Base-by-base conservation (phyloP, 352 stramenopile species). In the Pythium aquatile region DNA sequence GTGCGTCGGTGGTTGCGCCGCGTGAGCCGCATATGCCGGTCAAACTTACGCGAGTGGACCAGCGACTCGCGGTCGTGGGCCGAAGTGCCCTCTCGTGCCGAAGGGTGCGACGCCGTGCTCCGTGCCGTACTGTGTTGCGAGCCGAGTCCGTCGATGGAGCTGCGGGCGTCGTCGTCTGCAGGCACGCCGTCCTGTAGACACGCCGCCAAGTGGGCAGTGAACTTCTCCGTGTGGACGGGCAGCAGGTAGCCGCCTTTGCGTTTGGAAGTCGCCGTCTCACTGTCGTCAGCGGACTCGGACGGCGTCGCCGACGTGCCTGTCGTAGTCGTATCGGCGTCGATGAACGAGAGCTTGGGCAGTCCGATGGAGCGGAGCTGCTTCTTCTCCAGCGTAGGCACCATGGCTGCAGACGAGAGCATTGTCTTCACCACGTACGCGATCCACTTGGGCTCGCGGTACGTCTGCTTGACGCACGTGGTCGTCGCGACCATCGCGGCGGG, bases 381-480 rank as follows among this genome's bases (percentile, higher is more conserved):
- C 69, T 88, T 90, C 35, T 92, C 81, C 11, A 92, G 73, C 39
- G 74, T 67, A 24, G 81, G 79, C 39, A 87, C 77, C 79, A 90
- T 89, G 4, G 67, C 66, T 20, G 81, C 70, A 0, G 78, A 89
- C 9, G 83, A 92, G 2, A 90, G 64, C 35, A 77, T 82, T 16
- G 83, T 84, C 54, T 89, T 88, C 30, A 92, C 69, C 42, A 89
- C 64, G 49, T 86, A 89, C 32, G 87, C 69, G 64, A 77, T 85
- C 83, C 83, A 92, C 40, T 86, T 88, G 14, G 83, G 75, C 29
- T 88, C 79, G 24, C 78, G 74, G 20, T 79, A 88, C 2, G 63
- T 82, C 51, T 89, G 78, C 16, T 77, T 75, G 9, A 88, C 70
- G 35, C 81, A 92, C 20, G 79, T 72, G 16, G 72, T 83, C 0